These are phyloP conservation scores for Wallacemonas sp. DNA, from an alignment of 208 protist species.

Conservation along the genomic window DNA sequence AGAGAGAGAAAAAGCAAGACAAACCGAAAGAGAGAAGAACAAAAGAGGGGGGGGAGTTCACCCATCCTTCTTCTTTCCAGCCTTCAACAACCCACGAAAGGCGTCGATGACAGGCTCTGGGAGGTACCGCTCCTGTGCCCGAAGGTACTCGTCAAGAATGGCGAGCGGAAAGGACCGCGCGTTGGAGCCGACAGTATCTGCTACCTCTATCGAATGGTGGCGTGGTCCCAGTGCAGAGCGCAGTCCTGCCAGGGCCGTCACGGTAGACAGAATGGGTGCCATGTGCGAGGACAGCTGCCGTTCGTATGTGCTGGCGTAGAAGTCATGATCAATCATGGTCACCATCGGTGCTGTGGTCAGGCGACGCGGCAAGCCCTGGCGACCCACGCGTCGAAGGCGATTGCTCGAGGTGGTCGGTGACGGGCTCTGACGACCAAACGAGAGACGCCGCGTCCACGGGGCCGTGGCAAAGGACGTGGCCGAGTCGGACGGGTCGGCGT, in stretches of 20 bases:
- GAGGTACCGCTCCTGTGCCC: not conserved
- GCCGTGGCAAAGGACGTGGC: not conserved
- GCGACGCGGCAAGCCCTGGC: not conserved
- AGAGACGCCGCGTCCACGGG: conserved; percentile 13
- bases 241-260: too few species aligned
- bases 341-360: not conserved
- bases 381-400: not conserved
- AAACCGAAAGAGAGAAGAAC: not conserved
- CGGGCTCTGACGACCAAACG: too few species aligned
- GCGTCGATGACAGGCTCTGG: not conserved
- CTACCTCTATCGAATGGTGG: too few species aligned
- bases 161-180: not conserved
- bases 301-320: not conserved
- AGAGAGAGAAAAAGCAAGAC: not conserved
- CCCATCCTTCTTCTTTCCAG: conserved; percentile 2
- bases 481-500: not conserved
- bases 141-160: not conserved
- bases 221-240: too few species aligned
- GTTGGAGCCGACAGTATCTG: too few species aligned
- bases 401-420: too few species aligned
- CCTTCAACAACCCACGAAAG: not conserved
- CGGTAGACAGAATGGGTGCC: too few species aligned
- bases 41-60: not conserved
- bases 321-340: not conserved
- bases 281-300: not conserved